Evolutionary conservation across 1,284 basidiomycete species (phyloP).

Genomic region (Papiliotrema terrestris): DNA sequence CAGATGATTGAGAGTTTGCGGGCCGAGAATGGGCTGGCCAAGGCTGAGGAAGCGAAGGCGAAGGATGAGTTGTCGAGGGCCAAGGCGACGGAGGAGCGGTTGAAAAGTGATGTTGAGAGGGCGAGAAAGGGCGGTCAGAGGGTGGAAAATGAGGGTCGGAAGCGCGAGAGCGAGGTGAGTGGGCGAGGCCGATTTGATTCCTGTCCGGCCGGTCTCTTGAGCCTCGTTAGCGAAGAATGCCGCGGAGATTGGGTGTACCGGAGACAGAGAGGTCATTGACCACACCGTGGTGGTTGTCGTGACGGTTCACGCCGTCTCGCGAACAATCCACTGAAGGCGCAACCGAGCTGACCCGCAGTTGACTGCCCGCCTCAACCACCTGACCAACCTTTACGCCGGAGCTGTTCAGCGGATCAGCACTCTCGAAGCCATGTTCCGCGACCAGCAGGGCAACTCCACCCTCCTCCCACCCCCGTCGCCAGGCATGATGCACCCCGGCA

Average conservation of each 20-base stretch:
- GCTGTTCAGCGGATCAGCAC: constrained; percentile 10
- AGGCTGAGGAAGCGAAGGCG: constrained; percentile 41
- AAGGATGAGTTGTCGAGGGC: constrained; percentile 29
- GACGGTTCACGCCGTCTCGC: too few species aligned
- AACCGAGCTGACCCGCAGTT: constrained; percentile 6
- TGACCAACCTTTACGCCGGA: constrained; percentile 14
- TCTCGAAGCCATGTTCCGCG: constrained; percentile 5
- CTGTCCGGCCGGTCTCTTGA: too few species aligned
- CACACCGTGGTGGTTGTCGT: too few species aligned
- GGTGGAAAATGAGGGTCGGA: constrained; percentile 23
- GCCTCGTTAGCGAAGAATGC: too few species aligned
- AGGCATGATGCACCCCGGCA: background rate
- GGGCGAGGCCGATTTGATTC: too few species aligned
- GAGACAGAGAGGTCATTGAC: too few species aligned
- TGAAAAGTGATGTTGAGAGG: constrained; percentile 31
- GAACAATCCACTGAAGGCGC: too few species aligned
- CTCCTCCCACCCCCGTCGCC: constrained; percentile 3
- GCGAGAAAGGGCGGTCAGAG: constrained; percentile 18
- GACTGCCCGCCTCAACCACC: constrained; percentile 6
- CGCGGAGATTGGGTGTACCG: background rate
- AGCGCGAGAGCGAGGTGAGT: constrained; percentile 40
- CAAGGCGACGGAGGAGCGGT: constrained; percentile 26
- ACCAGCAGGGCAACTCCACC: background rate
- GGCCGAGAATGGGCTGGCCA: constrained; percentile 39
- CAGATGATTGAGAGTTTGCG: constrained; percentile 36